These are phyloP conservation scores for Microbotryum silenes-acaulis DNA, from an alignment of 1,284 basidiomycete genomes.

Conservation along the genomic window DNA sequence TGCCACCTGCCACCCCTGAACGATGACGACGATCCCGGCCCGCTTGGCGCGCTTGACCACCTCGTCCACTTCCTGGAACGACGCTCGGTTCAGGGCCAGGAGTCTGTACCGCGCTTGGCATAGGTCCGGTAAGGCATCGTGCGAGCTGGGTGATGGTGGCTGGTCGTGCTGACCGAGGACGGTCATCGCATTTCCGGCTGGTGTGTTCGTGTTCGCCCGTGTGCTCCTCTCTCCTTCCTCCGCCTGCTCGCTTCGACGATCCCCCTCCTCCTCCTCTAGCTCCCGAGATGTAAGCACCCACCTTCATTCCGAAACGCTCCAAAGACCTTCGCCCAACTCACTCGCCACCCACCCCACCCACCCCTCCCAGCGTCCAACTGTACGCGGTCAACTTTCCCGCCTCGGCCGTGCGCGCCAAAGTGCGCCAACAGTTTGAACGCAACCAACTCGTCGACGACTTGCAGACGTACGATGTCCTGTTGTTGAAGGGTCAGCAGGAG, in stretches of 20 bases:
- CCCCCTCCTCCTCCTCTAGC: neutral
- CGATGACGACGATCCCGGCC: slow-evolving; percentile 81
- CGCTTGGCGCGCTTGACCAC: slow-evolving; percentile 68
- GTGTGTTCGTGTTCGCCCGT: slow-evolving; percentile 4
- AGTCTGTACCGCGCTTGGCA: slow-evolving; percentile 89
- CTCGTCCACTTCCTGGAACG: slow-evolving; percentile 53
- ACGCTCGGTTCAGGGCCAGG: slow-evolving; percentile 63
- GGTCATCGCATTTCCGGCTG: neutral
- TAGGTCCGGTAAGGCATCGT: slow-evolving; percentile 51
- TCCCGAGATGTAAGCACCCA: slow-evolving; percentile 3
- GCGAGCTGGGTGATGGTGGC: neutral
- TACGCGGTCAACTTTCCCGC: slow-evolving; percentile 80
- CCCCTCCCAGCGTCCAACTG: slow-evolving; percentile 76
- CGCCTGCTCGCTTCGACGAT: neutral
- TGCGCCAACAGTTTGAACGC: slow-evolving; percentile 81
- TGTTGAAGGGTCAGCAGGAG: slow-evolving; percentile 79
- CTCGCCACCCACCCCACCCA: slow-evolving; percentile 43
- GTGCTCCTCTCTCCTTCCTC: neutral
- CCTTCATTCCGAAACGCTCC: neutral
- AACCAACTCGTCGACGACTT: slow-evolving; percentile 76
- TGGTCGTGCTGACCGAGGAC: neutral
- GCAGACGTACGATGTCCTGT: slow-evolving; percentile 74
- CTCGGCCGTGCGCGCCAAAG: slow-evolving; percentile 68
- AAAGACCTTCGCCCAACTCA: neutral
- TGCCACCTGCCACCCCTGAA: neutral